Evolutionary conservation across 208 protist species (phyloP), one percentile per base, ranked within the genome.

Genomic region (Trichomonas tenax): DNA sequence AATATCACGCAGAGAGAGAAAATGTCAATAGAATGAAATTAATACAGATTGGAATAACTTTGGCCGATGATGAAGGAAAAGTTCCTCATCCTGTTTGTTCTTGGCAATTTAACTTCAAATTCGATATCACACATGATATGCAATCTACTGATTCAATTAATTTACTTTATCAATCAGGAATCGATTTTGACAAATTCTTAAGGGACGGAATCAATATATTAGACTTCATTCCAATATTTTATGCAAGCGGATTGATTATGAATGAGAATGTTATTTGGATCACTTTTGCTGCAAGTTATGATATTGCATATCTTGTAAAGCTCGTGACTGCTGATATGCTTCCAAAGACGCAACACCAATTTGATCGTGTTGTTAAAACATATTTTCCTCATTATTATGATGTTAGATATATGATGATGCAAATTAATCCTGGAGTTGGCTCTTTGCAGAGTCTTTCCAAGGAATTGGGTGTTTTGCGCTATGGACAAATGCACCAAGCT

Each of bases 61-160:
- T 99, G 81, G 97, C 98, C 26, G 99, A 99, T 97, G 98, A 98
- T 58, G 97, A 99, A 81, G 99, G 99, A 81, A 98, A 99, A 95
- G 97, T 99, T n/a, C 98, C 99, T 9, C 97, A 98, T 98, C 93
- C 96, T 96, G 98, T 98, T 82, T 98, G 98, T 48, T 99, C 98
- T 15, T 99, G 99, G 99, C 99, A 99, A 98, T 99, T 99, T 96
- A 99, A 99, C 97, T 99, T 99, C 96, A 98, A 98, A 90, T 99
- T 99, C 97, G 98, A 97, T 96, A 97, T 99, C 49, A 97, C 96
- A 45, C 98, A 99, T 97, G 99, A 99, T 95, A 98, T 99, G 96
- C 99, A 99, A 97, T 98, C 98, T 81, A 98, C 98, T 96, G 98
- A 99, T 96, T 99, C 98, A 96, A 99, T 99, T 63, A 98, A 99